A percentile compares a stretch with the other conserved stretches of the same genome.
Evolutionary conservation across 805 yeast species (phyloP).

Genomic region (Wickerhamiella galacta): DNA sequence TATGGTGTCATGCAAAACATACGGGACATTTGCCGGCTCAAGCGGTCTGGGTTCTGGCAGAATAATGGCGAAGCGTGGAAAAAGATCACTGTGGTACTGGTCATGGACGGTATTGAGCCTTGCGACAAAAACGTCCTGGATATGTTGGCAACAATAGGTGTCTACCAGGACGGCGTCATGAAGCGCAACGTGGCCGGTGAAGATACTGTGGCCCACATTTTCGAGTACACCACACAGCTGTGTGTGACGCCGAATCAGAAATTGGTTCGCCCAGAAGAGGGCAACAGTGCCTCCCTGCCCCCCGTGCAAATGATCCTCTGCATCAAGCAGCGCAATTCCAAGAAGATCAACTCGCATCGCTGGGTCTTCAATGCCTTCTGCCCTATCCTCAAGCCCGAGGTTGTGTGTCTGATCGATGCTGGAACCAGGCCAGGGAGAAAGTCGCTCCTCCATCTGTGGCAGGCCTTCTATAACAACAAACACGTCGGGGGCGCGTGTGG

Average conservation of each 20-base stretch:
- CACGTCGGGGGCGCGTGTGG: slow-evolving; percentile 59
- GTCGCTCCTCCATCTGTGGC: slow-evolving; percentile 43
- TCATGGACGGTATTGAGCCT: slow-evolving; percentile 50
- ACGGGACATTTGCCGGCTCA: slow-evolving; percentile 38
- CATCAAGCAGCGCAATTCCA: slow-evolving; percentile 43
- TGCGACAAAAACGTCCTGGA: slow-evolving; percentile 48
- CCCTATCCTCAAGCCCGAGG: slow-evolving; percentile 38
- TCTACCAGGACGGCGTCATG: slow-evolving; percentile 51
- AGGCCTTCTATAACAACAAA: slow-evolving; percentile 40
- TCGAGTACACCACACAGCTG: slow-evolving; percentile 44
- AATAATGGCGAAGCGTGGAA: slow-evolving; percentile 44
- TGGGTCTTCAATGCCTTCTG: slow-evolving; percentile 56
- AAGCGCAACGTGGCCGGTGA: slow-evolving; percentile 41
- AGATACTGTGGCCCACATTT: slow-evolving; percentile 46
- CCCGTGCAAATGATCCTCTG: slow-evolving; percentile 49
- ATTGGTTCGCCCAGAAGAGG: slow-evolving; percentile 40
- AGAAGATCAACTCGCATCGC: slow-evolving; percentile 49
- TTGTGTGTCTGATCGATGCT: slow-evolving; percentile 42
- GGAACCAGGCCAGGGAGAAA: slow-evolving; percentile 48
- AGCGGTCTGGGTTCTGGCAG: slow-evolving; percentile 29
- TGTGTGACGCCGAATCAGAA: slow-evolving; percentile 26
- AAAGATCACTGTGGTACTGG: slow-evolving; percentile 44
- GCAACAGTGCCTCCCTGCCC: slow-evolving; percentile 30
- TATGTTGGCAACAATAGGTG: slow-evolving; percentile 45
- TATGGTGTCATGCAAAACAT: slow-evolving; percentile 50